Evolutionary conservation across 257 asterid genomes (phyloP).

Genomic region (Orobanche coerulescens): DNA sequence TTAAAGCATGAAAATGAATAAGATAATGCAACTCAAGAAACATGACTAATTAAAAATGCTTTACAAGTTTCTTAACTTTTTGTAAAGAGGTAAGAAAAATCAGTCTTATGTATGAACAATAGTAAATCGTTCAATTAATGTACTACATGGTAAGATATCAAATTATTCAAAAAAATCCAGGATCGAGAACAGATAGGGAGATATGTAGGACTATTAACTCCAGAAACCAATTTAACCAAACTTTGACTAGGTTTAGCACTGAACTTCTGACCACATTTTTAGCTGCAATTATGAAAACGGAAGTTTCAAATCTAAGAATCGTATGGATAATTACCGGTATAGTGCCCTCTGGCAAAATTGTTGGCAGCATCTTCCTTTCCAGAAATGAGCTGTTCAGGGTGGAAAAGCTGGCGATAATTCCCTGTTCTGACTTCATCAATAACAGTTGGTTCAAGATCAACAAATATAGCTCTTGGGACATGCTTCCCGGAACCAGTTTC

Average conservation of each 20-base stretch:
- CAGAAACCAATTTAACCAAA: neutral
- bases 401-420: slow-evolving; percentile 43
- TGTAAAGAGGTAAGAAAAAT: neutral
- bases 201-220: neutral
- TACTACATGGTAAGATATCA: neutral
- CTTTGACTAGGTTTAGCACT: neutral
- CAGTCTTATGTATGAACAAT: neutral
- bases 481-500: slow-evolving; percentile 48
- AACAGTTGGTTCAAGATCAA: slow-evolving; percentile 47
- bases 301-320: slow-evolving; percentile 6
- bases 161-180: neutral
- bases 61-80: neutral
- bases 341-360: slow-evolving; percentile 43
- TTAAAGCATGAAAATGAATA: too few species aligned
- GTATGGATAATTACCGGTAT: slow-evolving; percentile 26
- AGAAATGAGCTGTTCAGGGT: slow-evolving; percentile 47
- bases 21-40: slow-evolving; percentile 1
- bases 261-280: neutral
- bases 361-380: slow-evolving; percentile 52
- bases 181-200: neutral
- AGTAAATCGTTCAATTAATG: neutral
- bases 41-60: neutral
- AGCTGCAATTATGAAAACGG: neutral
- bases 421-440: slow-evolving; percentile 44
- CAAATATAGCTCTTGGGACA: slow-evolving; percentile 43